Evolutionary conservation across 2,329 filamentous ascomycete genomes (phyloP).

Genomic region (Xylaria sp.): DNA sequence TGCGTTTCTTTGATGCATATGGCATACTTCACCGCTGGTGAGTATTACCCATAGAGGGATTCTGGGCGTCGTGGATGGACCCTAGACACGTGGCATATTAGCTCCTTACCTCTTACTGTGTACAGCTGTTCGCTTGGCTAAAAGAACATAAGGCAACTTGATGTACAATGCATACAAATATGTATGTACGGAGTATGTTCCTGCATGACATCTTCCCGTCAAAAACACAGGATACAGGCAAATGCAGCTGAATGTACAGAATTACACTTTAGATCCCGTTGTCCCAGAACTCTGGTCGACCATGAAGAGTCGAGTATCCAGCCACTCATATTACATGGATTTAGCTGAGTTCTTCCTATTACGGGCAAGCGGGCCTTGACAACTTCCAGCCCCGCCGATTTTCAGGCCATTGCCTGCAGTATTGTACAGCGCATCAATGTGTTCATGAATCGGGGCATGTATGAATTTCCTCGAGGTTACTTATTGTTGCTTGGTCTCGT

Average conservation of each 20-base stretch:
- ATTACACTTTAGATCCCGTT: not conserved
- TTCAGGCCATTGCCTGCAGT: not conserved
- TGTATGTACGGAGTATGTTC: not conserved
- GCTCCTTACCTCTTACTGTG: not conserved
- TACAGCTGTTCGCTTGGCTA: too few species aligned
- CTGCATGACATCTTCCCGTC: not conserved
- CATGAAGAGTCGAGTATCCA: conserved; percentile 7
- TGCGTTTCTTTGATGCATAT: not conserved
- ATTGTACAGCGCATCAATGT: too few species aligned
- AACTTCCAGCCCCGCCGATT: conserved; percentile 22
- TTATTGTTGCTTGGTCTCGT: not conserved
- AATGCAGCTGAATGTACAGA: not conserved
- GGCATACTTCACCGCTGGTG: too few species aligned
- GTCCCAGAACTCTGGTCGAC: conserved; percentile 6
- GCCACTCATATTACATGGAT: conserved; percentile 37
- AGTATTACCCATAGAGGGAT: too few species aligned
- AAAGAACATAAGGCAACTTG: too few species aligned
- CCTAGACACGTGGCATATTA: not conserved
- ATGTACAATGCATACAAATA: not conserved
- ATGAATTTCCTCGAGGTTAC: not conserved
- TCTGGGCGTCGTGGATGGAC: too few species aligned
- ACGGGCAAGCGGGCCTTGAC: conserved; percentile 9
- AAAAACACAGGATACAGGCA: not conserved
- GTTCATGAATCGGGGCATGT: not conserved
- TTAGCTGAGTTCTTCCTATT: conserved; percentile 16